Conservation (phyloP, 2,329 filamentous ascomycete species). For the Aspergillus quadrilineatus region DNA sequence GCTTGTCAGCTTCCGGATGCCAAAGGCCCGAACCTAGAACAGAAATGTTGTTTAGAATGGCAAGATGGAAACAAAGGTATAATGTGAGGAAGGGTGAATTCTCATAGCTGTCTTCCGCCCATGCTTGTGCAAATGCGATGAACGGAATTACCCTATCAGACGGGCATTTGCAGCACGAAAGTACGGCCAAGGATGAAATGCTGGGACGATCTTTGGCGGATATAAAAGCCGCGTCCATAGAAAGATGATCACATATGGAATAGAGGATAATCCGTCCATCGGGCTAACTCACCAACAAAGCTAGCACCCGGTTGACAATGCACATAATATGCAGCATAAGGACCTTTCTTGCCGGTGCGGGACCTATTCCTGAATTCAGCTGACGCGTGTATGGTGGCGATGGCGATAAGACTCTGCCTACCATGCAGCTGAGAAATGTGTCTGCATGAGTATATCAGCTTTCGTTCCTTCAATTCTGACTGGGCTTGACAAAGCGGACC, state of each 20-base stretch:
- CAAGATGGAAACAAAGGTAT: neutral
- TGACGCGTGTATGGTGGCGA: constrained; percentile 10
- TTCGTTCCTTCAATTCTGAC: neutral
- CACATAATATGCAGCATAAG: constrained; percentile 85
- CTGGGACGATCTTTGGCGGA: neutral
- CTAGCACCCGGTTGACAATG: constrained; percentile 71
- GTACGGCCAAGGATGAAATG: neutral
- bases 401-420: constrained; percentile 33
- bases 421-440: constrained; percentile 82
- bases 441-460: constrained; percentile 46
- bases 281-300: constrained; percentile 63
- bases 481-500: neutral
- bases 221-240: neutral
- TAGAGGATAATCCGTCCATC: neutral
- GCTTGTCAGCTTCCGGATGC: constrained; percentile 68
- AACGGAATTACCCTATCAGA: neutral
- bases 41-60: constrained; percentile 11
- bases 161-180: neutral
- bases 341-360: constrained; percentile 80
- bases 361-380: constrained; percentile 53
- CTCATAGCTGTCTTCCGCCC: neutral
- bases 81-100: neutral
- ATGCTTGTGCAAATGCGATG: neutral
- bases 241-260: neutral
- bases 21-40: constrained; percentile 71